Conservation (phyloP, 176 grass and related monocot species). For the Dactylis glomerata region DNA sequence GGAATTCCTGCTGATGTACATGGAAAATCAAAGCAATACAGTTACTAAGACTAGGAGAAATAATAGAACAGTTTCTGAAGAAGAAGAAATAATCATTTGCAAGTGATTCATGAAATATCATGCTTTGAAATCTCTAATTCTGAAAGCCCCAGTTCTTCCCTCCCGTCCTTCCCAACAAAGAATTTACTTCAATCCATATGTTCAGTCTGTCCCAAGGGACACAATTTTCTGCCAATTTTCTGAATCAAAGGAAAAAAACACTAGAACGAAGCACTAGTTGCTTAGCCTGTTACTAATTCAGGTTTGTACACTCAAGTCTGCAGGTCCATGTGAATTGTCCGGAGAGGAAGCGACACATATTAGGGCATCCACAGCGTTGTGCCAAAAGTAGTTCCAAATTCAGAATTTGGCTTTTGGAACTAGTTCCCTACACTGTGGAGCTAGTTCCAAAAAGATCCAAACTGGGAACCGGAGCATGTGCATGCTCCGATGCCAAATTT, state of each 20-base stretch:
- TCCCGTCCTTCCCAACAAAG: neutral
- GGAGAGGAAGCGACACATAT: neutral
- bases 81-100: neutral
- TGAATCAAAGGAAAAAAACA: slow-evolving; percentile 1
- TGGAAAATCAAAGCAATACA: neutral
- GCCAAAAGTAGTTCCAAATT: no score
- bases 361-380: neutral
- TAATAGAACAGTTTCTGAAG: neutral
- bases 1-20: slow-evolving; percentile 2
- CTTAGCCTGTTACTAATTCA: neutral
- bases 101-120: slow-evolving; percentile 12
- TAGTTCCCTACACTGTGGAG: no score
- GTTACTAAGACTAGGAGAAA: neutral
- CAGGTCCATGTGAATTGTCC: slow-evolving; percentile 22
- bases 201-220: neutral
- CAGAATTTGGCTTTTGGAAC: no score
- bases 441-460: no score
- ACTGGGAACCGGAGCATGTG: no score
- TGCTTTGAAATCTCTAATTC: slow-evolving; percentile 1
- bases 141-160: neutral
- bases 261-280: neutral
- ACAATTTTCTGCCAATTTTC: neutral
- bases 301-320: slow-evolving; percentile 10
- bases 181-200: neutral
- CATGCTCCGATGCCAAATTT: neutral